Conservation (phyloP, 805 yeast genomes). For the Kluyveromyces aestuarii region DNA sequence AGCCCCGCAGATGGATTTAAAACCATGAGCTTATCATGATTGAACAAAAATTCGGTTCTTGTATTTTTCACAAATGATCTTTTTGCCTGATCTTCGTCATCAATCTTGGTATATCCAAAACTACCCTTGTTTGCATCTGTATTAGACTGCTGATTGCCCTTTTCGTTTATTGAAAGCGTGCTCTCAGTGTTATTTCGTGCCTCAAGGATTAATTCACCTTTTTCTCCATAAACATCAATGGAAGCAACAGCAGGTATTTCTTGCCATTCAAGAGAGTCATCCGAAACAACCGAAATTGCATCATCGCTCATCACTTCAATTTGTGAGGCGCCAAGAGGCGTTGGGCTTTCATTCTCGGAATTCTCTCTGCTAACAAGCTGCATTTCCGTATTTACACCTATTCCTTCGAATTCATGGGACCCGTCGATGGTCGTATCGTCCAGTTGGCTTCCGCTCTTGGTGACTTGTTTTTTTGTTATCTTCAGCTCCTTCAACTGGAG, state of each 20-base stretch:
- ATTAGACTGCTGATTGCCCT: not conserved
- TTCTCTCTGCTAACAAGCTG: too few species aligned
- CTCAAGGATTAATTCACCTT: slow-evolving; percentile 52
- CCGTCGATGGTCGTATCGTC: not conserved
- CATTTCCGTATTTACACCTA: too few species aligned
- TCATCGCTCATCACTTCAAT: not conserved
- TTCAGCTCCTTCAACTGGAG: slow-evolving; percentile 21
- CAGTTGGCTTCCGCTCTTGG: not conserved
- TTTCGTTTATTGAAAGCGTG: not conserved
- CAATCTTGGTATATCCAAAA: slow-evolving; percentile 78
- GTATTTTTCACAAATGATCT: slow-evolving; percentile 49
- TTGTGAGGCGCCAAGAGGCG: too few species aligned
- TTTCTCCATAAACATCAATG: slow-evolving; percentile 69
- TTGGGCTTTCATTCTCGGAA: not conserved
- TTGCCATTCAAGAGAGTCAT: slow-evolving; percentile 58
- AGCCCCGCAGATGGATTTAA: slow-evolving; percentile 6
- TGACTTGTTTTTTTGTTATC: slow-evolving; percentile 7
- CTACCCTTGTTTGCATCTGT: slow-evolving; percentile 19
- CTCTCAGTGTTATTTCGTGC: not conserved
- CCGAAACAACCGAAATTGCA: slow-evolving; percentile 14
- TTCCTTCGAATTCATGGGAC: too few species aligned
- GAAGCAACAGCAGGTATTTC: slow-evolving; percentile 78
- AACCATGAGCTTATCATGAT: slow-evolving; percentile 22
- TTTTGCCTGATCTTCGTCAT: slow-evolving; percentile 77
- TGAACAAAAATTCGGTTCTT: slow-evolving; percentile 48